Conservation (phyloP, 2,329 filamentous ascomycete genomes). For the Tetracladium maxilliforme region DNA sequence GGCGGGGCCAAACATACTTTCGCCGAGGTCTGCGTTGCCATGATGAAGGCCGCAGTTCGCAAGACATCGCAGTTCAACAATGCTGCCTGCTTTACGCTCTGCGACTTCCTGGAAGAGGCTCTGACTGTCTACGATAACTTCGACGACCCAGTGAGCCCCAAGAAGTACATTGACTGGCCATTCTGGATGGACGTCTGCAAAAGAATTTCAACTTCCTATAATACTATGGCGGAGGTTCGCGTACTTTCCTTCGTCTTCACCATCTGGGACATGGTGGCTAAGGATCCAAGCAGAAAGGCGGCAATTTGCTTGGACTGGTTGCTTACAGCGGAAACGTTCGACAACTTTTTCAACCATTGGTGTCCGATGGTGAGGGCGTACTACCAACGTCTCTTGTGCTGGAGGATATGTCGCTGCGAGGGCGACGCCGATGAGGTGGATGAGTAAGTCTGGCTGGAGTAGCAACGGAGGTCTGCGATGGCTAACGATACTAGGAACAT, state of each 20-base stretch:
- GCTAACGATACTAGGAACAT: conserved; percentile 32
- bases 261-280: conserved; percentile 44
- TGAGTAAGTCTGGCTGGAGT: conserved; percentile 27
- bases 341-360: conserved; percentile 59
- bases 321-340: conserved; percentile 44
- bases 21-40: conserved; percentile 43
- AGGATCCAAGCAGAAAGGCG: conserved; percentile 39
- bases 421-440: conserved; percentile 35
- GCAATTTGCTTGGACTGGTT: conserved; percentile 48
- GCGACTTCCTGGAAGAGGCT: conserved; percentile 58
- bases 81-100: conserved; percentile 57
- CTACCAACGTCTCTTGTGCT: conserved; percentile 58
- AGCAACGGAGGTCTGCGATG: not conserved
- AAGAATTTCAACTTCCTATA: conserved; percentile 55
- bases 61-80: conserved; percentile 55
- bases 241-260: conserved; percentile 54
- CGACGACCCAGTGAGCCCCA: conserved; percentile 25
- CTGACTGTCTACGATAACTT: conserved; percentile 49
- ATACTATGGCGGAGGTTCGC: conserved; percentile 57
- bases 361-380: conserved; percentile 68
- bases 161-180: conserved; percentile 40
- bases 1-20: conserved; percentile 41
- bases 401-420: conserved; percentile 51
- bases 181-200: conserved; percentile 57
- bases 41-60: conserved; percentile 46